Conservation (phyloP, 805 yeast species). For the Brettanomyces nanus region DNA sequence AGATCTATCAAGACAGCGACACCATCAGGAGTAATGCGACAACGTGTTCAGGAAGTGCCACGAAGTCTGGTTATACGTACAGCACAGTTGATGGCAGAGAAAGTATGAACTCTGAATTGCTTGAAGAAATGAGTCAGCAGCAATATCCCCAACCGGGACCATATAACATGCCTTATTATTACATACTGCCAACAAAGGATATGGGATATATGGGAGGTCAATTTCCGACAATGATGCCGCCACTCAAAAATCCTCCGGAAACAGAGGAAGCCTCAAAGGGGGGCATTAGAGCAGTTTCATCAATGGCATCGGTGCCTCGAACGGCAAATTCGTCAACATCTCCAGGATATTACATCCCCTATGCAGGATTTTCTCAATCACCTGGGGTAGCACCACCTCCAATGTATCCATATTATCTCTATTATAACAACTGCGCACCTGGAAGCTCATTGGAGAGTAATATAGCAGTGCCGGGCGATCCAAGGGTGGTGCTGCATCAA, state of each 20-base stretch:
- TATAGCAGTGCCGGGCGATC: too few species aligned
- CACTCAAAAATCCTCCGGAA: too few species aligned
- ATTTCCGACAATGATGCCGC: too few species aligned
- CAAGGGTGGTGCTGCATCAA: too few species aligned
- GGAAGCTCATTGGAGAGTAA: too few species aligned
- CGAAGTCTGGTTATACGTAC: constrained; percentile 22
- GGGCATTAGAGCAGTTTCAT: not conserved
- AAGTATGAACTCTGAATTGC: constrained; percentile 4
- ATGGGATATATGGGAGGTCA: constrained; percentile 9
- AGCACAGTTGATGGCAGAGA: constrained; percentile 23
- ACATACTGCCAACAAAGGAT: constrained; percentile 23
- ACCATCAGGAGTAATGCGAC: constrained; percentile 19
- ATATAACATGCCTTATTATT: constrained; percentile 21
- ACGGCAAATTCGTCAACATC: constrained; percentile 4
- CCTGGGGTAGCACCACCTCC: constrained; percentile 13
- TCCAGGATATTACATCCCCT: constrained; percentile 21
- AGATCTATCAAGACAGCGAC: constrained; percentile 13
- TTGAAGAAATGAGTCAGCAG: not conserved
- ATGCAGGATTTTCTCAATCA: constrained; percentile 18
- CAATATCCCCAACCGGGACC: constrained; percentile 3
- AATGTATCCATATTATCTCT: constrained; percentile 25
- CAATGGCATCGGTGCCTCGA: not conserved
- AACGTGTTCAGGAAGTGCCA: constrained; percentile 21
- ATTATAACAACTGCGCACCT: constrained; percentile 22
- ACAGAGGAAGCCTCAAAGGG: too few species aligned